A percentile compares a stretch with the other conserved stretches of the same genome.
phyloP scores from a whole-genome alignment of 192 early-diverging fungal species.

The Linnemannia hyalina region DNA sequence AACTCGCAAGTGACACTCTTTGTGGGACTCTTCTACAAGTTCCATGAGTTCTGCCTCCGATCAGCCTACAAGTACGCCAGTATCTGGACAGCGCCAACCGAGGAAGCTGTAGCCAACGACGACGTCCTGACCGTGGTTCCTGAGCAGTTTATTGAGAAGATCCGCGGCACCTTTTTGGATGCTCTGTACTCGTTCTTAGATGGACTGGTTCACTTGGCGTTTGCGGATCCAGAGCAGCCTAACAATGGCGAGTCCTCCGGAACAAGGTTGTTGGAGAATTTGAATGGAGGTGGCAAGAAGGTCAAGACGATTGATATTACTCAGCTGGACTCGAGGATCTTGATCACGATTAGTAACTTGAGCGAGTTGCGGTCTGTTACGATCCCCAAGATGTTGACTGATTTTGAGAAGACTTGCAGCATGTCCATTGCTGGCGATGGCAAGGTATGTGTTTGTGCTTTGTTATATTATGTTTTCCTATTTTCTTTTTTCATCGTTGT shows the following conservation, averaged over 20 bases:
- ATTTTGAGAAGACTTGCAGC: slow-evolving; percentile 80
- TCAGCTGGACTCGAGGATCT: slow-evolving; percentile 72
- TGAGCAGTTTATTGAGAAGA: slow-evolving; percentile 68
- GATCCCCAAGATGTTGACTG: slow-evolving; percentile 79
- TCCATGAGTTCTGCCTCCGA: slow-evolving; percentile 74
- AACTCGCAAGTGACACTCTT: slow-evolving; percentile 72
- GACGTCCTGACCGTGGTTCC: slow-evolving; percentile 60
- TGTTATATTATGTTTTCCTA: background rate
- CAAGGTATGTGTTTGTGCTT: slow-evolving; percentile 58
- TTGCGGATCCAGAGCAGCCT: slow-evolving; percentile 61
- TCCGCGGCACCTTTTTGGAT: slow-evolving; percentile 75
- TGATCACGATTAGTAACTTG: slow-evolving; percentile 90
- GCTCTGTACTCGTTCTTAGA: slow-evolving; percentile 84
- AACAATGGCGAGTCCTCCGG: slow-evolving; percentile 31
- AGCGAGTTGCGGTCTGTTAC: slow-evolving; percentile 76
- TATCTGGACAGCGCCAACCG: slow-evolving; percentile 60
- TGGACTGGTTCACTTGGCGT: slow-evolving; percentile 79
- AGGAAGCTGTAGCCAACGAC: slow-evolving; percentile 23
- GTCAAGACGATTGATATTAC: slow-evolving; percentile 29
- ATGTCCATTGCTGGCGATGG: slow-evolving; percentile 69
- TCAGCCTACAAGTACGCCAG: slow-evolving; percentile 73
- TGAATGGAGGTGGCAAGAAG: slow-evolving; percentile 16
- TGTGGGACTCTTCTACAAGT: slow-evolving; percentile 76
- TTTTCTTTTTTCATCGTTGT: background rate
- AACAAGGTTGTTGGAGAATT: slow-evolving; percentile 16